Evolutionary conservation across 495 filamentous ascomycete species (phyloP), one percentile per base, ranked within the genome.

Genomic region (Aspergillus nidulans): DNA sequence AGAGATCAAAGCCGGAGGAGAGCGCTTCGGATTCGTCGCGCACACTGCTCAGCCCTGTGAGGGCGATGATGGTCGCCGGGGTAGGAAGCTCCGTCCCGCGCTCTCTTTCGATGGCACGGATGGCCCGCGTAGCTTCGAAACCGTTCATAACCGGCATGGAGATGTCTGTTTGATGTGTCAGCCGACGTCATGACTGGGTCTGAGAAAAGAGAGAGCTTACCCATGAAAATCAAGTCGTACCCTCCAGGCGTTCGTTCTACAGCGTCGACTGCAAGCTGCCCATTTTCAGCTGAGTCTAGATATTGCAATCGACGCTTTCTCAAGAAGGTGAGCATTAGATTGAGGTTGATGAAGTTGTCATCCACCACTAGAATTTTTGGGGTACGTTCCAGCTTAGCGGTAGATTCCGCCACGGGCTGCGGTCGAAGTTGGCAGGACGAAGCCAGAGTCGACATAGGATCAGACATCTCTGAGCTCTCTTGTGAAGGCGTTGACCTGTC

Each of bases 101-200:
- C 39, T 77, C 75, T 49, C 65, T 70, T 65, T 91, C 87, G 39
- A 87, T 72, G 16, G 76, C 69, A 8, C 87, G 77, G 52, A 90
- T 89, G 9, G 79, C 77, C 4, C 82, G 78, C 10, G 87, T 88
- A 9, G 86, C 81, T 63, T 87, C 86, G n/a, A 89, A 80, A 7
- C 87, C 87, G 52, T 88, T 84, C 77, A 90, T 86, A 0, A 90
- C 70, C 0, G 88, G 88, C 88, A 92, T 91, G 16, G 82, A 84
- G 47, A 90, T 85, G 49, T 89, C 85, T 80, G 63, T 18, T 25
- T 26, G 34, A 21, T 16, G 26, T 28, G 51, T 53, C 13, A 45
- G 40, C 16, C 39, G 3, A 44, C 4, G 9, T 6, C 1, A 6
- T 15, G 13, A 32, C 18, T 21, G 39, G 6, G 48, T 30, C n/a